Base-by-base conservation (phyloP, 1,139 yeast species). In the Sugiyamaella sp. region DNA sequence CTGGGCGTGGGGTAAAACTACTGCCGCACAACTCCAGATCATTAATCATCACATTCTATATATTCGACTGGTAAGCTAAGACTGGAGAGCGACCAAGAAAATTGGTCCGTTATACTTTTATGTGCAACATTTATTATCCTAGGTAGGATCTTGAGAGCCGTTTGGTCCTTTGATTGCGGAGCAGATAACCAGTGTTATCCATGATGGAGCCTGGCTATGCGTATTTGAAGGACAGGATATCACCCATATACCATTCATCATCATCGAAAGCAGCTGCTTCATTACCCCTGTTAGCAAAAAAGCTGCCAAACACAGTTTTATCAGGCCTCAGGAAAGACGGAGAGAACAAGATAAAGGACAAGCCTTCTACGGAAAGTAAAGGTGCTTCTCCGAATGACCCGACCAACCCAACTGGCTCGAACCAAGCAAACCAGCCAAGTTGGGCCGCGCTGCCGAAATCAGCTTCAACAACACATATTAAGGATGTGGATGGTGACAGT, bases 131-230 rank as follows among this genome's bases (percentile, higher is more conserved):
- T n/a, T n/a, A n/a, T n/a, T n/a, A n/a, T n/a, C n/a, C n/a, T n/a
- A n/a, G n/a, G n/a, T n/a, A n/a, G n/a, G n/a, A n/a, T n/a, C n/a
- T n/a, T n/a, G n/a, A n/a, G n/a, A n/a, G n/a, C n/a, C n/a, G n/a
- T 5, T 22, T 12, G 10, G 9, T 37, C 10, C 17, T 37, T 37
- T 17, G 4, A 19, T 14, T 17, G 25, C 25, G 5, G 29, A 24
- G 29, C 5, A 10, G 10, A 24, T 24, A 5, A 24, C 43, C 2
- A 29, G 22, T 4, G 16, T 19, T 24, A 37, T n/a, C 32, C 40
- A 48, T 22, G 20, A 48, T 48, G 51, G 51, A 48, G 17, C 51
- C 51, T 17, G 51, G 51, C 24, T 48, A 39, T 41, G 24, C 46
- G 5, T 41, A 39, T 32, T 20, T 48, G 9, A 48, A 41, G 14